Evolutionary conservation across 2,329 filamentous ascomycete genomes (phyloP), one percentile per base, ranked within the genome.

Genomic region (Venturia effusa): DNA sequence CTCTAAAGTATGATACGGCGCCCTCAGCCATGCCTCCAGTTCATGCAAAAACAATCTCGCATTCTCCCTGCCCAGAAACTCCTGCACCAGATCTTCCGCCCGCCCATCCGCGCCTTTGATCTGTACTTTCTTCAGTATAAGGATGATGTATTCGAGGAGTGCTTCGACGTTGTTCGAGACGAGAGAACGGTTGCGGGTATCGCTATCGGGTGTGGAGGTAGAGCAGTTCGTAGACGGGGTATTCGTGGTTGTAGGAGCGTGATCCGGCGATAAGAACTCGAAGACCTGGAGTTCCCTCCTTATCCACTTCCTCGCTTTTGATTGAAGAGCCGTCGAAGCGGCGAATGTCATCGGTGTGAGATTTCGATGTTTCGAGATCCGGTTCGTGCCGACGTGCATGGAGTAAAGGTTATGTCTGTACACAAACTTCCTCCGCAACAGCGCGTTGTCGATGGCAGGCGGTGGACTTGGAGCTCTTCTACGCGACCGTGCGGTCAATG

Each of bases 241-340:
- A 24, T 22, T 8, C n/a, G 22, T 17, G 22, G 51, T 34, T 27
- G 27, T 19, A 8, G 15, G 15, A 24, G 27, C 6, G 61, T 65
- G 62, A 66, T 72, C 65, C 1, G 77, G 79, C 61, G 80, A 76
- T 15, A 95, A 78, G 70, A 92, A 94, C 19, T 83, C 81, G 69
- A 97, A 96, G 22, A 96, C 90, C 63, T 86, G 85, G 3, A 97
- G 78, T 72, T 97, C 93, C 54, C 93, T 84, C 0, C 92, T 84
- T 61, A 96, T 84, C 83, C 90, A 97, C 66, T 84, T 86, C 7
- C 89, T 83, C 1, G 92, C 92, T 41, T 89, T 87, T 0, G 88
- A 88, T 22, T 91, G 82, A 0, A 96, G 81, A 27, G 86, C 83
- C 0, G 83, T 74, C 27, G 90, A 88, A 1, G 74, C 75, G 65